Base-by-base conservation (phyloP, 805 yeast genomes). In the Wickerhamiella brachini region DNA sequence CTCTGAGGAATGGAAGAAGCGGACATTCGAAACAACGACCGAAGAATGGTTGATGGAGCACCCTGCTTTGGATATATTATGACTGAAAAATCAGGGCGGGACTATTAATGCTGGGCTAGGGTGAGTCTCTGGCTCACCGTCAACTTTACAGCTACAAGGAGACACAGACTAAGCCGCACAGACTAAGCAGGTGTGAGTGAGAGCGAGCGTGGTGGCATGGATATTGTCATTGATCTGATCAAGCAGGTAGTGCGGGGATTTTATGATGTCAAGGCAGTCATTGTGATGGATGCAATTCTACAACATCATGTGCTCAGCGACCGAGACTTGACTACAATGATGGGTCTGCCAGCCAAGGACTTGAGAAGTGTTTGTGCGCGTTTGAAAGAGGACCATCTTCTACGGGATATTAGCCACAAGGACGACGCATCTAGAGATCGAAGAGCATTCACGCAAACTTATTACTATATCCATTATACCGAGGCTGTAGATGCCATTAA, bases 401-500 rank as follows among this genome's bases (percentile, higher is more conserved):
- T 93, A 22, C 56, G 51, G 42, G 63, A 60, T 49, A 56, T 57
- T 8, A 51, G 56, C 34, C 60, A 56, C 54, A 76, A 79, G 5
- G 77, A 77, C 37, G 89, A 85, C 55, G 74, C 51, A 6, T 51
- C 53, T 75, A 29, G 79, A 62, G 75, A 79, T 55, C 83, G 77
- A 53, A 73, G 95, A 55, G 77, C 83, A 51, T 79, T 81, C 46
- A 76, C 81, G 23, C 76, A 89, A 59, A 83, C 90, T 2, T 87
- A 87, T 60, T 93, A 83, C 68, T 93, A 78, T 65, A 81, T 90
- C 50, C 95, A 87, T 62, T 79, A 78, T 63, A 86, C 96, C 2
- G 95, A 88, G 65, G 95, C 97, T 0, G 85, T 93, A 42, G 98
- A 93, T 68, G 80, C 96, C 3, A 80, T 93, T 63, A 93, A 93